These are phyloP conservation scores for Peziza echinospora DNA, from an alignment of 495 filamentous ascomycete species.

Conservation along the genomic window DNA sequence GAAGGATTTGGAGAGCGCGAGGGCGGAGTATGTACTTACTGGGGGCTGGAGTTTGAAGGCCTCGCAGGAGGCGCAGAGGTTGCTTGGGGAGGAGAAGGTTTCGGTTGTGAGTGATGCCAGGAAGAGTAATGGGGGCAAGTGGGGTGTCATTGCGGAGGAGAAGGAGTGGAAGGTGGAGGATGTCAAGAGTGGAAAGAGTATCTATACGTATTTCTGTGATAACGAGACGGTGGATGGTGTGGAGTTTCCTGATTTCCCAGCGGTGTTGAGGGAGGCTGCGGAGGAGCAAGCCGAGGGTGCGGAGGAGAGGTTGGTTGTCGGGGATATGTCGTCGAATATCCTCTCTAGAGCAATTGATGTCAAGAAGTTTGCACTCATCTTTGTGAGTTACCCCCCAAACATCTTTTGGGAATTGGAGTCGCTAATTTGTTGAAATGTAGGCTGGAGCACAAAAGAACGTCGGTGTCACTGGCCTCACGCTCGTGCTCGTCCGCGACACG, in stretches of 20 bases:
- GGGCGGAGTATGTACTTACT: conserved; percentile 76
- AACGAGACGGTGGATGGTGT: conserved; percentile 92
- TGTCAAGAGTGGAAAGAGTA: conserved; percentile 29
- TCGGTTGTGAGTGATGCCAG: conserved; percentile 58
- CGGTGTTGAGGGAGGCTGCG: conserved; percentile 21
- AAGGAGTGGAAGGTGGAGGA: conserved; percentile 54
- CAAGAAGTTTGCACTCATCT: conserved; percentile 47
- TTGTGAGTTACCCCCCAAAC: conserved; percentile 27
- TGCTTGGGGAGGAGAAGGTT: conserved; percentile 55
- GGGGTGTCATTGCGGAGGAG: conserved; percentile 60
- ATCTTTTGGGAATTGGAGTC: conserved; percentile 8
- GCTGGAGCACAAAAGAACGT: conserved; percentile 78
- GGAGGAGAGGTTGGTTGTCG: conserved; percentile 44
- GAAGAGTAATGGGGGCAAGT: conserved; percentile 57
- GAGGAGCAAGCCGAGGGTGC: conserved; percentile 21
- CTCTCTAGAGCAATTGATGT: conserved; percentile 41
- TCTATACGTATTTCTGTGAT: conserved; percentile 76
- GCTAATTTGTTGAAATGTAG: conserved; percentile 8
- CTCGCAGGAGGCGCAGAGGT: conserved; percentile 55
- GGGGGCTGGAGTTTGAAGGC: conserved; percentile 88
- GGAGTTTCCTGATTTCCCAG: conserved; percentile 67
- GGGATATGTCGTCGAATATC: conserved; percentile 76
- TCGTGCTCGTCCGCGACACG: conserved; percentile 56
- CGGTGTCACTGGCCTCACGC: conserved; percentile 63
- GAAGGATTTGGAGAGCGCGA: conserved; percentile 38